Conservation (phyloP, 2,329 filamentous ascomycete species). For the Colletotrichum godetiae region DNA sequence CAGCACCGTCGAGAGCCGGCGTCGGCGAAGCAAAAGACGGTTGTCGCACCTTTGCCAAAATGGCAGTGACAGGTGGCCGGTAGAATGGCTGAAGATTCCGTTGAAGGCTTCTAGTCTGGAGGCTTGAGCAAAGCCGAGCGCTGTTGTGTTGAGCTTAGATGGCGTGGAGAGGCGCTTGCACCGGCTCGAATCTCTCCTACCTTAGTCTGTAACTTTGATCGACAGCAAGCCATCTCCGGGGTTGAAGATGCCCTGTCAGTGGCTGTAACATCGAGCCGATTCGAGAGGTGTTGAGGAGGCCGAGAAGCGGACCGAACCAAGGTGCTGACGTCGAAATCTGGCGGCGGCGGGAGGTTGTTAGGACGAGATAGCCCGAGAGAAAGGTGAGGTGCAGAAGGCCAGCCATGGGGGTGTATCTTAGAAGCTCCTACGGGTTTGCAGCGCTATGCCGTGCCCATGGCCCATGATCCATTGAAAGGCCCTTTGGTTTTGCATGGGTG, state of each 20-base stretch:
- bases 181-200: background rate
- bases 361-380: background rate
- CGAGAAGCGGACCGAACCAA: background rate
- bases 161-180: background rate
- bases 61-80: background rate
- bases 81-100: slow-evolving; percentile 1
- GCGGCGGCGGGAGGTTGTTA: background rate
- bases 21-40: background rate
- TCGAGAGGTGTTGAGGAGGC: background rate
- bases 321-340: background rate
- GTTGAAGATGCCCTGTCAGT: background rate
- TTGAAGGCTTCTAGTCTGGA: slow-evolving; percentile 5
- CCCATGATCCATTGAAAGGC: background rate
- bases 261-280: background rate
- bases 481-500: slow-evolving; percentile 15
- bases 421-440: background rate
- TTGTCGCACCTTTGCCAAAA: background rate
- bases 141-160: background rate
- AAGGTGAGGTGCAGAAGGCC: background rate
- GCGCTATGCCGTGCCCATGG: background rate
- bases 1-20: background rate
- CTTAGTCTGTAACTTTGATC: background rate
- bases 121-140: background rate
- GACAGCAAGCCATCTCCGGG: background rate
- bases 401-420: background rate